Evolutionary conservation across 1,139 yeast genomes (phyloP).

Genomic region (Zygosaccharomyces pseudobailii): DNA sequence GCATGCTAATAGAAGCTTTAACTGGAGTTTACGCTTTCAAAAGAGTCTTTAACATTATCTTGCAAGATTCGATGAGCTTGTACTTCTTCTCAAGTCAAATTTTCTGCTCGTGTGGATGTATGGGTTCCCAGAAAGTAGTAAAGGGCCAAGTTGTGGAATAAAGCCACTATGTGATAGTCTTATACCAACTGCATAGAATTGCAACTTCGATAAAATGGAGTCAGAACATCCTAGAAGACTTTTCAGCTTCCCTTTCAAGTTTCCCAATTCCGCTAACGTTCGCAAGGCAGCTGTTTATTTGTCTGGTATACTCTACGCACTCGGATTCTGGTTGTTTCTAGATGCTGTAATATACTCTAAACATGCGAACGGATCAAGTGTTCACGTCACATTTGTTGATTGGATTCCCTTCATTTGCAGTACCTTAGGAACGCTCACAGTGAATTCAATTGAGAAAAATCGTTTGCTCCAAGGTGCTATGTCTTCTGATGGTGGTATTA

Average conservation of each 20-base stretch:
- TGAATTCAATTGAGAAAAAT: slow-evolving; percentile 84
- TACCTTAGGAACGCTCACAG: slow-evolving; percentile 84
- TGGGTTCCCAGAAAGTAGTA: slow-evolving; percentile 2
- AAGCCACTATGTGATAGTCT: not conserved
- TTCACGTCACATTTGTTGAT: slow-evolving; percentile 86
- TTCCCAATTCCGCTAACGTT: slow-evolving; percentile 66
- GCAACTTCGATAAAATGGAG: slow-evolving; percentile 14
- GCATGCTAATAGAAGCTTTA: slow-evolving; percentile 43
- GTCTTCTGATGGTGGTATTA: slow-evolving; percentile 45
- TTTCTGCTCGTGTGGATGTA: slow-evolving; percentile 4
- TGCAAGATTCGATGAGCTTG: slow-evolving; percentile 13
- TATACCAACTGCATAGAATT: not conserved
- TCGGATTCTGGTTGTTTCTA: slow-evolving; percentile 84
- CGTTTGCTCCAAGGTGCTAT: slow-evolving; percentile 59
- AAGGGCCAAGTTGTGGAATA: not conserved
- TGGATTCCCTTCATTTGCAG: slow-evolving; percentile 94
- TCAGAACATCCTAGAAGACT: slow-evolving; percentile 31
- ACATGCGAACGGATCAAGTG: slow-evolving; percentile 76
- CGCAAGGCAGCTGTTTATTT: slow-evolving; percentile 58
- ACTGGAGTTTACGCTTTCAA: not conserved
- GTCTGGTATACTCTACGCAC: slow-evolving; percentile 49
- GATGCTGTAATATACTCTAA: slow-evolving; percentile 86
- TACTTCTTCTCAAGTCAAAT: slow-evolving; percentile 3
- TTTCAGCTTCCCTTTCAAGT: slow-evolving; percentile 52
- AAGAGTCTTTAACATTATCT: not conserved